Evolutionary conservation across 2,329 filamentous ascomycete genomes (phyloP), one percentile per base, ranked within the genome.

Genomic region (Colletotrichum musicola): DNA sequence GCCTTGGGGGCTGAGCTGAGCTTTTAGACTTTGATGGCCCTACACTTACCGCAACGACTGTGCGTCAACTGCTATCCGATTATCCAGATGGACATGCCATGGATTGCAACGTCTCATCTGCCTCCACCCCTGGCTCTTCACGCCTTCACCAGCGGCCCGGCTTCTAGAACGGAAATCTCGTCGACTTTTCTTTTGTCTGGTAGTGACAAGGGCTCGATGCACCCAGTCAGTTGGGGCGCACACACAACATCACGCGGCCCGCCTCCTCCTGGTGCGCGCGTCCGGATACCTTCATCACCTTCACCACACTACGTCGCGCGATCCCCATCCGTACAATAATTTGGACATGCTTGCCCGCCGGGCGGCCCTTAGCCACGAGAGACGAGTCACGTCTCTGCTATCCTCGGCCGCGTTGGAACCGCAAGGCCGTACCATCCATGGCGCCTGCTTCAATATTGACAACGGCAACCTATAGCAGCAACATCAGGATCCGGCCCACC

Each of bases 161-260:
- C 67, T 69, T 69, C 67, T 67, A 69, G 67, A 67, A 69, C 30
- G 47, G 46, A 53, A 59, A 42, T 40, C 18, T 18, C 10, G 25
- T 14, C 38, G 20, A 55, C n/a, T 3, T 22, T 59, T 50, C n/a
- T 42, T 64, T 68, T 50, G 58, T 10, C 44, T 20, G 7, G 25
- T 38, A 22, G 27, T 35, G 25, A 55, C 62, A 22, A 50, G 30
- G 50, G 30, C 64, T 56, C 22, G 12, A 53, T n/a, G 40, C 18
- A 46, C 30, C 44, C 62, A 2, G 30, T 56, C 59, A 54, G 44
- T 46, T 47, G 25, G 35, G 30, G 59, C 50, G 58, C 47, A 35
- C 40, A n/a, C 46, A 14, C 4, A 42, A 42, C 40, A 35, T n/a
- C 40, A 3, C 22, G 22, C 22, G 22, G 22, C 22, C 40, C 6